These are phyloP conservation scores for Neurospora sp. DNA, from an alignment of 495 filamentous ascomycete genomes.

Conservation along the genomic window DNA sequence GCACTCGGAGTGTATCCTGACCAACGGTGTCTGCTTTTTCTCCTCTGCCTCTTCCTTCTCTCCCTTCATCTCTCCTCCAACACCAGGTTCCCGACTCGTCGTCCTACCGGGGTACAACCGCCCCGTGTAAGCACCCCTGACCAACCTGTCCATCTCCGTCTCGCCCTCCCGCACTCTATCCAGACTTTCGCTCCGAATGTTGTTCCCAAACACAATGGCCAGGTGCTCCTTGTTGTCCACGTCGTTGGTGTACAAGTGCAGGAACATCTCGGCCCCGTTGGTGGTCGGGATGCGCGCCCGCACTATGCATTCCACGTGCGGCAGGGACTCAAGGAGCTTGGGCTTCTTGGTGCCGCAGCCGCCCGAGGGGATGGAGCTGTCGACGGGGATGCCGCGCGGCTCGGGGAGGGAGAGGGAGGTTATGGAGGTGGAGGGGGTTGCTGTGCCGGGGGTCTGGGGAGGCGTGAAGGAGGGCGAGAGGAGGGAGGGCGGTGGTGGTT, in stretches of 20 bases:
- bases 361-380: slow-evolving; percentile 39
- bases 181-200: slow-evolving; percentile 70
- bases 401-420: slow-evolving; percentile 11
- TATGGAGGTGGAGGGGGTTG: slow-evolving; percentile 32
- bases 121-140: slow-evolving; percentile 84
- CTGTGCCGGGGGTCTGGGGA: slow-evolving; percentile 60
- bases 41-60: slow-evolving; percentile 1
- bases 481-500: slow-evolving; percentile 35
- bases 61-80: neutral
- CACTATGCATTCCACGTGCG: slow-evolving; percentile 70
- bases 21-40: slow-evolving; percentile 46
- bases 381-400: slow-evolving; percentile 43
- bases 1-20: slow-evolving; percentile 95
- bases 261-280: slow-evolving; percentile 87
- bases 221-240: slow-evolving; percentile 93
- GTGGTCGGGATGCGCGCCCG: slow-evolving; percentile 81
- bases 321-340: slow-evolving; percentile 57
- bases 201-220: slow-evolving; percentile 90
- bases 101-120: slow-evolving; percentile 77
- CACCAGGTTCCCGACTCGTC: slow-evolving; percentile 44
- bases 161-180: slow-evolving; percentile 77
- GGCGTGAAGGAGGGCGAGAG: slow-evolving; percentile 74
- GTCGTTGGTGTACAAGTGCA: slow-evolving; percentile 89
- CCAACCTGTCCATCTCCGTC: slow-evolving; percentile 93
- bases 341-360: slow-evolving; percentile 48